A percentile compares a stretch with the other conserved stretches of the same genome.
Evolutionary conservation across 1,139 yeast genomes (phyloP).

Genomic region (Pichia sp.): DNA sequence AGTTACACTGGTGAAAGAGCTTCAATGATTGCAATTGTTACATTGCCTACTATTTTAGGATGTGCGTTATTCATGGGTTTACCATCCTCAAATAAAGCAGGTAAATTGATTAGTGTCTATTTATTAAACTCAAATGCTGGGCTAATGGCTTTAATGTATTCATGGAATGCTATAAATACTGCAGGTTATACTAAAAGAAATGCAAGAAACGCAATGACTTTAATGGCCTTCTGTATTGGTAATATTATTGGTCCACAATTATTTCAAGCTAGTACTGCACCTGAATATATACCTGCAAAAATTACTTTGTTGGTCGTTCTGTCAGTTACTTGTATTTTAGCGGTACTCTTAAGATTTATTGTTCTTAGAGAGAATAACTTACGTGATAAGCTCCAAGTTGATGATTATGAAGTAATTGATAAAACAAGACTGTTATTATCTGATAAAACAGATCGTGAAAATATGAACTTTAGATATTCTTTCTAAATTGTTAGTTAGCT

Average conservation of each 20-base stretch:
- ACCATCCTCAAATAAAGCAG: slow-evolving; percentile 11
- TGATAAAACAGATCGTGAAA: slow-evolving; percentile 36
- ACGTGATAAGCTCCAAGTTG: slow-evolving; percentile 31
- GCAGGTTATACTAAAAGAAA: slow-evolving; percentile 44
- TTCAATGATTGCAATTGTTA: slow-evolving; percentile 9
- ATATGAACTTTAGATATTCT: slow-evolving; percentile 32
- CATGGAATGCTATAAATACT: slow-evolving; percentile 44
- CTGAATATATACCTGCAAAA: slow-evolving; percentile 39
- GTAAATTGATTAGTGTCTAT: slow-evolving; percentile 18
- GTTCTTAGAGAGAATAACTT: slow-evolving; percentile 36
- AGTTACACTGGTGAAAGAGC: slow-evolving; percentile 15
- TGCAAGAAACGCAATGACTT: slow-evolving; percentile 50
- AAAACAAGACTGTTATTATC: slow-evolving; percentile 26
- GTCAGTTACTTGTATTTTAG: slow-evolving; percentile 26
- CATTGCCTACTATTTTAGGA: slow-evolving; percentile 15
- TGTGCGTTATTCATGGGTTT: slow-evolving; percentile 12
- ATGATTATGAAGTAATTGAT: slow-evolving; percentile 14
- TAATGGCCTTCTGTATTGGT: slow-evolving; percentile 56
- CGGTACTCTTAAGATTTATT: slow-evolving; percentile 33
- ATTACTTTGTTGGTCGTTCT: slow-evolving; percentile 40
- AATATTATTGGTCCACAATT: slow-evolving; percentile 46
- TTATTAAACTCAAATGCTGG: slow-evolving; percentile 15
- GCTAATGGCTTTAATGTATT: slow-evolving; percentile 31
- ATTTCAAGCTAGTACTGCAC: slow-evolving; percentile 36
- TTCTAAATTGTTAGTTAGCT: neutral